Evolutionary conservation across 768 basidiomycete species (phyloP), one percentile per base, ranked within the genome.

Genomic region (Bullera alba): DNA sequence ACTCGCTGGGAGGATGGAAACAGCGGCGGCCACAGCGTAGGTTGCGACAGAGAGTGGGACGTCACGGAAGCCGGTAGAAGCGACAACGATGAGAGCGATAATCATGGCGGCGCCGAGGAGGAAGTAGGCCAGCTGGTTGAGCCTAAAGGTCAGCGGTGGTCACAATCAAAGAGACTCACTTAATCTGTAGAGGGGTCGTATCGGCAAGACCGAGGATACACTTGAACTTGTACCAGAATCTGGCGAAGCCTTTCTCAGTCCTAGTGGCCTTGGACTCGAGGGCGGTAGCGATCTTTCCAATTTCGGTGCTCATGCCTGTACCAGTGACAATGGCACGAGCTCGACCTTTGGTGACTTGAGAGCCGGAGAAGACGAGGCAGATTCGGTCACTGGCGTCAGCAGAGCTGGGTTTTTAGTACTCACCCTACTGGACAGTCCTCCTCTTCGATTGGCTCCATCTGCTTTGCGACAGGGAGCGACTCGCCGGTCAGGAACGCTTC

Each of bases 401-500:
- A 5, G 19, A 4, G n/a, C 15, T 48, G 29, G n/a, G 22, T 15
- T 30, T 15, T 21, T 14, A 8, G 19, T 15, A 54, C 60, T 53
- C 44, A 65, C 63, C 65, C 65, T 10, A 67, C 65, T 22, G 65
- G 65, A 48, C 65, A 67, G 17, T 67, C 61, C 28, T 61, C 65
- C 48, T 67, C 65, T 14, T 58, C 61, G 29, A 66, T 57, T 14
- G 60, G 53, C 34, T 67, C 64, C 22, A 61, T 73, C 62, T 80
- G 80, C 46, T 61, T 61, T 21, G 61, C 56, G n/a, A 80, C 78
- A 37, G 79, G 79, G 29, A 79, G 57, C 14, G 77, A 77, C 63
- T 80, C 79, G 50, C 78, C 79, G 0, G 79, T 81, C 38, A 81
- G 67, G 14, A 80, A 72, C 22, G 78, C 77, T 55, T 81, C 79